Conservation (phyloP, 1,284 basidiomycete species). For the Ganoderma lingzhi region DNA sequence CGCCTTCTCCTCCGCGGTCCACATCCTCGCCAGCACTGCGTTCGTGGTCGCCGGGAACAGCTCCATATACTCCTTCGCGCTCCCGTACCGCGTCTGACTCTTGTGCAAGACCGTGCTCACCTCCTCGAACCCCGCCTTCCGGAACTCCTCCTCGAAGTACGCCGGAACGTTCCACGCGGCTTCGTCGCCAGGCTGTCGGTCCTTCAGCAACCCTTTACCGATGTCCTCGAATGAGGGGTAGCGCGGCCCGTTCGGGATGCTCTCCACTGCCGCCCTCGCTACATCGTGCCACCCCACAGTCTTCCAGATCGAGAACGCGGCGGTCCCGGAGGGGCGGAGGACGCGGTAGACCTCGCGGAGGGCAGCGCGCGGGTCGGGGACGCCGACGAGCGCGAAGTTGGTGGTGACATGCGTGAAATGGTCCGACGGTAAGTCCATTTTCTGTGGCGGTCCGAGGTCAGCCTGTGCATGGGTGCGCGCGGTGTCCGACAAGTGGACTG, state of each 20-base stretch:
- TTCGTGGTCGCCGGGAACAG: constrained; percentile 1
- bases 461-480: not conserved
- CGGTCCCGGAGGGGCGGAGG: constrained; percentile 6
- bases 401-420: constrained; percentile 20
- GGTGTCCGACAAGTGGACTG: not conserved
- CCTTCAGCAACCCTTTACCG: not conserved
- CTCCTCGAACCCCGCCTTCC: constrained; percentile 12
- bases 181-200: not conserved
- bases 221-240: not conserved
- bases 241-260: constrained; percentile 5
- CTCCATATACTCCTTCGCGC: constrained; percentile 14
- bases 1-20: constrained; percentile 6
- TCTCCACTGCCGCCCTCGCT: not conserved
- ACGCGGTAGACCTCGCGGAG: constrained; percentile 10
- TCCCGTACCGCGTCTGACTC: constrained; percentile 11
- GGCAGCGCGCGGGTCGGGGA: constrained; percentile 6
- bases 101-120: not conserved
- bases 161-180: not conserved
- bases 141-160: constrained; percentile 10
- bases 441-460: constrained; percentile 4
- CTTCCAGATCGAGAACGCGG: constrained; percentile 13
- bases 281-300: constrained; percentile 4
- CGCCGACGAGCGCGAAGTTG: constrained; percentile 9
- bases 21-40: not conserved
- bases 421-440: constrained; percentile 16